Base-by-base conservation (phyloP, 345 rosid species). In the Diplotaxis tenuifolia region DNA sequence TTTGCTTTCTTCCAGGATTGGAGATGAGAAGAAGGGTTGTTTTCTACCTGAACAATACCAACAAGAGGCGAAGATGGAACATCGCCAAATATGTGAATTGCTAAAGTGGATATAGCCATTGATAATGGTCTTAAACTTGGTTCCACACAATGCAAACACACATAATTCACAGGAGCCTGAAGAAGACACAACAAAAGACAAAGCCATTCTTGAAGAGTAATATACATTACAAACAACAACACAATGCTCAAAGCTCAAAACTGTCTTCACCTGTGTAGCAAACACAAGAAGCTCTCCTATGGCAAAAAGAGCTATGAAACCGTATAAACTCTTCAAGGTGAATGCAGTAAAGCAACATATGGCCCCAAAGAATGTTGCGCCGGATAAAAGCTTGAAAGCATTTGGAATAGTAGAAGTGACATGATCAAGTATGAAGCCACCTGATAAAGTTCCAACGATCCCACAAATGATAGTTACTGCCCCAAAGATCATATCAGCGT, bases 31-130 rank as follows among this genome's bases (percentile, higher is more conserved):
- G n/a, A 66, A 75, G 22, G 45, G 83, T 4, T 36, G 50, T 15
- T 3, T 22, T 18, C 58, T 57, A 73, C 98, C 97, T 95, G 89
- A 68, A 95, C 82, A 25, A 87, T 84, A 50, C 99, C 99, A 58
- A 92, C 97, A 76, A 95, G 92, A 34, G 99, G 99, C 0, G 97
- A 89, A 54, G 97, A 92, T 75, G 99, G 99, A 65, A 95, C 96
- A 72, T 95, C 97, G 4, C 99, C 99, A 70, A 95, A 90, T 68
- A 92, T 75, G 78, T 95, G 99, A 65, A 95, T 92, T 22, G 96
- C 76, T 7, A 92, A 93, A 1, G 97, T 95, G 27, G 99, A 92
- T 32, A 92, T 90, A 40, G 99, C 99, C 96, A 95, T 92, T 55
- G 97, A 92, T 75, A 95, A 49, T 34, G 97, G 96, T 81, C 99